Evolutionary conservation across 1,139 yeast species (phyloP), one percentile per base, ranked within the genome.

Genomic region (Protomyces inouyei): DNA sequence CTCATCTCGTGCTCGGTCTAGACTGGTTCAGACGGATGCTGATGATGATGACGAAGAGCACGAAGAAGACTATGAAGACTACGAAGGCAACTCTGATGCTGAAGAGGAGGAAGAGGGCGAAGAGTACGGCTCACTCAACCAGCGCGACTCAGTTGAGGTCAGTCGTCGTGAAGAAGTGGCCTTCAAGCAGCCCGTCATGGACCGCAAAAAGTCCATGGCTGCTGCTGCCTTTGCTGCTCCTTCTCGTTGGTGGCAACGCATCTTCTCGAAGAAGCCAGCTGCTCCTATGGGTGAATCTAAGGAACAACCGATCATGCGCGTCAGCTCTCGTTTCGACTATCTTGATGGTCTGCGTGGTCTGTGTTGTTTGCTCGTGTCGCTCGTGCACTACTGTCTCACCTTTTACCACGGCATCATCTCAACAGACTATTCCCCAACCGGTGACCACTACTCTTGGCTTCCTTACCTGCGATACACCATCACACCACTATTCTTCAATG

Each of bases 311-410:
- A 45, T 59, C 14, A 36, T 59, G 32, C 32, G 28, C 14, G 36
- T 55, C 12, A n/a, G 38, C 43, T 16, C 43, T 8, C 40, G 63
- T 12, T 23, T 59, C 23, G 63, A 59, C 36, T 59, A 59, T 36
- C 57, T 59, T 8, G 63, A 59, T 40, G 63, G 63, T n/a, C 56
- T 59, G 14, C 56, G 63, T 23, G 63, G 63, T 14, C 37, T 59
- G 18, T 52, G 52, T 43, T 59, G 63, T 52, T 23, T 59, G 35
- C 32, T 59, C 35, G 63, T 59, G 23, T 59, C 63, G n/a, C 53
- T 59, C 8, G 53, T 59, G 8, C 63, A 59, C 63, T 52, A 52
- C 36, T 40, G 52, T 35, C 53, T 59, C 36, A 59, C 63, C 14
- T 59, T 59, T 43, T 59, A 59, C 52, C 53, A 35, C 32, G 63